Base-by-base conservation (phyloP, 495 filamentous ascomycete genomes). In the Aspergillus incahuasiensis region DNA sequence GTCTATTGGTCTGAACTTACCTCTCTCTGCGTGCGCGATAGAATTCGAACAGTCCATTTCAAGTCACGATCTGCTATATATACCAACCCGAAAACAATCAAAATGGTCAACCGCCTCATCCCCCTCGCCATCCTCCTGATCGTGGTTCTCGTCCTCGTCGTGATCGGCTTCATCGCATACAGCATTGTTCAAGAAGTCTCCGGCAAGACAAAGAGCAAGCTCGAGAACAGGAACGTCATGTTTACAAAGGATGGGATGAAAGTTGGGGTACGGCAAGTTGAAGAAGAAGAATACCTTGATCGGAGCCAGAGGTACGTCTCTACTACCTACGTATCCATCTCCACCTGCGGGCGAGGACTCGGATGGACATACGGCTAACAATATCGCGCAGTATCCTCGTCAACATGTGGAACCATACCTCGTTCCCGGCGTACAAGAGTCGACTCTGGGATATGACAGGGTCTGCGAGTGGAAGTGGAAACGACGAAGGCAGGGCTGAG, bases 201-300 rank as follows among this genome's bases (percentile, higher is more conserved):
- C 55, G 74, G 82, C 48, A 79, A 82, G 52, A 87, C 89, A 24
- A 79, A 74, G 35, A 74, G 84, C 63, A 86, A 87, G 65, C 88
- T 97, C 84, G 87, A 89, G 74, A 81, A 84, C 69, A 88, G 88
- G 74, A 84, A 96, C 65, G 77, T 96, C 24, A 73, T 82, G 28
- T 85, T 95, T 67, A 86, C 88, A 28, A 91, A 87, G 69, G 90
- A 95, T 57, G 92, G 92, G 13, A 74, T 92, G 74, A 87, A 84
- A 63, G 88, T 97, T 40, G 83, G 84, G 18, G 84, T 96, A 45
- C 88, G 87, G 75, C 81, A 92, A 56, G 61, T 91, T 22, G 74
- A 77, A 48, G 80, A 82, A 56, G 92, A 96, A 80, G 80, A 81
- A 20, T 92, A 95, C 71, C 82, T 87, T 63, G 91, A 92, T 72